A percentile compares a stretch with the other conserved stretches of the same genome.
These are phyloP conservation scores for Stephanodiscus triporus DNA, from an alignment of 108 stramenopile species.

Conservation along the genomic window DNA sequence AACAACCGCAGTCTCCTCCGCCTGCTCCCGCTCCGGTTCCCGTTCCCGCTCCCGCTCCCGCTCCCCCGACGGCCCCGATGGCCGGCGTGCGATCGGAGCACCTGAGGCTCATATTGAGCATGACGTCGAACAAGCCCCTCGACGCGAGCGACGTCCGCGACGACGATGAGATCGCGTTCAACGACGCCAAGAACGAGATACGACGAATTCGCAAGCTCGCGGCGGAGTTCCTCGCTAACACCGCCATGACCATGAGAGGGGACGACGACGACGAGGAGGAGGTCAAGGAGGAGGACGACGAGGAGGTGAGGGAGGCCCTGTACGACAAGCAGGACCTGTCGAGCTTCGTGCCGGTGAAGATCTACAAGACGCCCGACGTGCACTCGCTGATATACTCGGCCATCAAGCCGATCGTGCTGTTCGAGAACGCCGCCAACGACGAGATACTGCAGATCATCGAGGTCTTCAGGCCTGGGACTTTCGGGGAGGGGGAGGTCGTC, in stretches of 20 bases:
- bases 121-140: slow-evolving; percentile 16
- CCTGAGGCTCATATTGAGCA: neutral
- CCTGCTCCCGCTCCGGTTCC: too few species aligned
- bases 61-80: neutral
- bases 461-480: slow-evolving; percentile 59
- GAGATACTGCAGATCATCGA: slow-evolving; percentile 73
- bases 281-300: neutral
- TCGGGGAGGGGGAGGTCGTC: slow-evolving; percentile 46
- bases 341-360: slow-evolving; percentile 20
- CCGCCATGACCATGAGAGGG: neutral
- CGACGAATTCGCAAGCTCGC: slow-evolving; percentile 12
- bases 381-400: slow-evolving; percentile 59
- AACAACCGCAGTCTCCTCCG: too few species aligned
- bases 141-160: slow-evolving; percentile 4
- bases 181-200: slow-evolving; percentile 8
- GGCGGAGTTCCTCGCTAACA: neutral
- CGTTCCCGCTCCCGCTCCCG: too few species aligned
- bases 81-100: too few species aligned
- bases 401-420: slow-evolving; percentile 66
- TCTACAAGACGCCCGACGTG: slow-evolving; percentile 32
- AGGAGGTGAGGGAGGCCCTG: slow-evolving; percentile 3
- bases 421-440: slow-evolving; percentile 57
- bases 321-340: slow-evolving; percentile 48
- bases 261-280: neutral
- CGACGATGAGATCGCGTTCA: neutral